Percentiles rank a stretch among this genome's conserved stretches.
phyloP scores from a whole-genome alignment of 257 asterid genomes.

The Jasminum sambac region DNA sequence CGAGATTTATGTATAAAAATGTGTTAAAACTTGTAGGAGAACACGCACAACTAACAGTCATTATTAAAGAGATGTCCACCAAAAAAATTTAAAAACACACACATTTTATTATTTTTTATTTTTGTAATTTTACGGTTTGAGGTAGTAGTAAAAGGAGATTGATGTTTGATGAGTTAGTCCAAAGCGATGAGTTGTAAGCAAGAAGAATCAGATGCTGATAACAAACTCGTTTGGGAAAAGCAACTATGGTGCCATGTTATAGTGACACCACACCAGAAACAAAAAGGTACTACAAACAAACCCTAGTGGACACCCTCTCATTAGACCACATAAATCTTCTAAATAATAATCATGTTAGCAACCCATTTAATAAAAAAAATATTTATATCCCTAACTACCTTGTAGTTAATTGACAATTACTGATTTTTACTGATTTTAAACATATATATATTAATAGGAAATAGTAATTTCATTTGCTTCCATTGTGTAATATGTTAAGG shows the following conservation, averaged over 20 bases:
- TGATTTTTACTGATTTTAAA: not conserved
- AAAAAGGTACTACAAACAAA: constrained; percentile 6
- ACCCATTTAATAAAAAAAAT: not conserved
- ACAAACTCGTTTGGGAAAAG: not conserved
- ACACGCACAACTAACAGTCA: too few species aligned
- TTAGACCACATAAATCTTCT: not conserved
- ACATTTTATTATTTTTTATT: too few species aligned
- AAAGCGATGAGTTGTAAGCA: constrained; percentile 5
- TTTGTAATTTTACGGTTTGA: too few species aligned
- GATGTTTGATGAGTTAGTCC: not conserved
- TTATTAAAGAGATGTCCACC: too few species aligned
- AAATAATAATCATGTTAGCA: constrained; percentile 4
- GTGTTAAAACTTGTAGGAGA: too few species aligned
- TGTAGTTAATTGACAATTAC: not conserved
- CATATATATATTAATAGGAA: not conserved
- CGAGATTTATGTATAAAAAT: too few species aligned
- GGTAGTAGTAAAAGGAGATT: not conserved
- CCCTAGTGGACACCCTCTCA: constrained; percentile 11
- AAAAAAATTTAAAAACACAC: too few species aligned
- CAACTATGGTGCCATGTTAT: constrained; percentile 20
- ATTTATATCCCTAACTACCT: not conserved
- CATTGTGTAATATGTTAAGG: not conserved
- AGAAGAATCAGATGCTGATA: constrained; percentile 38
- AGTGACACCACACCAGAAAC: constrained; percentile 33
- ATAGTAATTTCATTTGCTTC: not conserved